These are phyloP conservation scores for Malassezia nana DNA, from an alignment of 1,284 basidiomycete species.

Conservation along the genomic window DNA sequence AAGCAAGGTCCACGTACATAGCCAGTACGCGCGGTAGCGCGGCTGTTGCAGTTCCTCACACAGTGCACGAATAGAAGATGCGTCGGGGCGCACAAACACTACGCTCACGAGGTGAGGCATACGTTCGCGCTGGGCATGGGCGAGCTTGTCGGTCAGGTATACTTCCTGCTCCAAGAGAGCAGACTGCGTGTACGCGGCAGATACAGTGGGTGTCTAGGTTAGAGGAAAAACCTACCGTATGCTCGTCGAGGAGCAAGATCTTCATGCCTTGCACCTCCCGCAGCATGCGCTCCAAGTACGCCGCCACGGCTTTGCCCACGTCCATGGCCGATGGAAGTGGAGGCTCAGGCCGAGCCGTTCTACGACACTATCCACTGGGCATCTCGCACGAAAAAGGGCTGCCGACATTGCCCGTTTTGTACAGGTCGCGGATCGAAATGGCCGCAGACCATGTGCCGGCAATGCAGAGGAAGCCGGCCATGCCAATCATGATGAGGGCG, in stretches of 20 bases:
- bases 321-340: constrained; percentile 59
- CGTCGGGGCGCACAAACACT: constrained; percentile 74
- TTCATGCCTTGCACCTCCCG: constrained; percentile 80
- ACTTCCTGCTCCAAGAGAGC: constrained; percentile 89
- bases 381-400: constrained; percentile 48
- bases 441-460: constrained; percentile 47
- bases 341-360: neutral
- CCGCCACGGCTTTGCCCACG: constrained; percentile 84
- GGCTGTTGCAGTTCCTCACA: constrained; percentile 67
- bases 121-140: constrained; percentile 56
- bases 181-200: constrained; percentile 86
- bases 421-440: constrained; percentile 43
- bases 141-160: constrained; percentile 92
- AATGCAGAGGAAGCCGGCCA: constrained; percentile 46
- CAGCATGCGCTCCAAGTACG: constrained; percentile 83
- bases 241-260: constrained; percentile 85
- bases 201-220: constrained; percentile 69
- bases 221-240: constrained; percentile 54
- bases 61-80: constrained; percentile 69
- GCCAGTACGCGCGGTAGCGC: constrained; percentile 88
- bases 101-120: constrained; percentile 96
- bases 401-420: constrained; percentile 38
- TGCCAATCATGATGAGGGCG: constrained; percentile 37
- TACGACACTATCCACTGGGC: neutral
- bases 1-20: constrained; percentile 19